Conservation (phyloP, 2,329 filamentous ascomycete species). For the Aspergillus puulaauensis region DNA sequence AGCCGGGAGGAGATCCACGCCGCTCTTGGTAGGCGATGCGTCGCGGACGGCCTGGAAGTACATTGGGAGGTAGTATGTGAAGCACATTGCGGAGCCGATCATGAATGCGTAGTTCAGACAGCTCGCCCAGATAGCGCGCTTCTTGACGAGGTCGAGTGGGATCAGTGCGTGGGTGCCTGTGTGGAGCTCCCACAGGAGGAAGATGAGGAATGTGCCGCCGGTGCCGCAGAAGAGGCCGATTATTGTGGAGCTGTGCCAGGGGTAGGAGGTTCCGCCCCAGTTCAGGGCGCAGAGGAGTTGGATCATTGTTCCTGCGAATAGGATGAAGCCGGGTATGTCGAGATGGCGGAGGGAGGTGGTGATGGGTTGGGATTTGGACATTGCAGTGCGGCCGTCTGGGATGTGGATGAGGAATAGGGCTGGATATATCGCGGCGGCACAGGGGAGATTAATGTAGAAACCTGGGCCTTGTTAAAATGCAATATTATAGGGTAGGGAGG, state of each 20-base stretch:
- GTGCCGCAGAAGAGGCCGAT: conserved; percentile 41
- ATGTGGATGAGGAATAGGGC: no score
- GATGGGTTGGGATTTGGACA: no score
- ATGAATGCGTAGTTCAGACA: conserved; percentile 31
- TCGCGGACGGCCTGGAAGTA: conserved; percentile 48
- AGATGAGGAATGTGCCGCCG: conserved; percentile 5
- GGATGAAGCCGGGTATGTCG: no score
- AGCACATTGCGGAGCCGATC: conserved; percentile 31
- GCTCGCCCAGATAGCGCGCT: conserved; percentile 20
- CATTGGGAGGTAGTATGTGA: conserved; percentile 49
- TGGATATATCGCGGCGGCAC: no score
- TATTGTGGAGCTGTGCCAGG: conserved; percentile 47
- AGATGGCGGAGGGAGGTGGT: no score
- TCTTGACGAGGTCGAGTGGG: neutral
- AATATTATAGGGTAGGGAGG: no score
- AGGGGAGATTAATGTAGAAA: no score
- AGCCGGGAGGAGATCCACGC: conserved; percentile 25
- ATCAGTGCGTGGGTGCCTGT: conserved; percentile 14
- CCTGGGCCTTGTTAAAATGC: no score
- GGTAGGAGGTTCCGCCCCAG: conserved; percentile 55
- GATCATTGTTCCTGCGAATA: no score
- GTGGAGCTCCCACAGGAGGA: conserved; percentile 13
- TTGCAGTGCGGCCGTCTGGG: no score
- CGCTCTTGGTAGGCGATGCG: conserved; percentile 24
- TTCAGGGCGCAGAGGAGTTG: conserved; percentile 37